Evolutionary conservation across 1,284 basidiomycete genomes (phyloP).

Genomic region (Tranzscheliella williamsii): DNA sequence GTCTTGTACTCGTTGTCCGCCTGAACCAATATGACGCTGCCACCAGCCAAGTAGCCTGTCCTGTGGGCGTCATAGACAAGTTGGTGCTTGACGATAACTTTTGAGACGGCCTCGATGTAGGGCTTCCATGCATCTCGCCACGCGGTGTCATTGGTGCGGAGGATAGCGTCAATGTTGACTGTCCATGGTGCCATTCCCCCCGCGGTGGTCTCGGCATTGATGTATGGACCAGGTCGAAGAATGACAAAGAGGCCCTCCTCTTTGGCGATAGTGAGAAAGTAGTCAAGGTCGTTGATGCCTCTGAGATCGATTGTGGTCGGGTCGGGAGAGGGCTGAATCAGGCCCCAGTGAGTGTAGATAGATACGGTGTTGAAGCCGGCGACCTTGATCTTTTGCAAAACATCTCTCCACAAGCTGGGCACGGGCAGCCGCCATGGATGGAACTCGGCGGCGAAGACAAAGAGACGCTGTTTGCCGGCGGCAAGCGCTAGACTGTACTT

Average conservation of each 20-base stretch:
- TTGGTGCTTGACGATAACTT: slow-evolving; percentile 70
- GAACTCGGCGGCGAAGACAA: slow-evolving; percentile 66
- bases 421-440: slow-evolving; percentile 81
- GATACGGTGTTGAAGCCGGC: slow-evolving; percentile 70
- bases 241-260: slow-evolving; percentile 71
- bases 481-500: slow-evolving; percentile 33
- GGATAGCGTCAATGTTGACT: slow-evolving; percentile 69
- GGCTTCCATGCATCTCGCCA: slow-evolving; percentile 72
- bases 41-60: slow-evolving; percentile 10
- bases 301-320: slow-evolving; percentile 69
- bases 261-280: slow-evolving; percentile 67
- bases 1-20: slow-evolving; percentile 59
- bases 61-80: slow-evolving; percentile 63
- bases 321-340: slow-evolving; percentile 75
- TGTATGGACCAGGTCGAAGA: slow-evolving; percentile 70
- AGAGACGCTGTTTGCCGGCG: slow-evolving; percentile 20
- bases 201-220: slow-evolving; percentile 71
- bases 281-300: slow-evolving; percentile 72
- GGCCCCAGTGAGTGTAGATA: slow-evolving; percentile 67
- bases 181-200: slow-evolving; percentile 80
- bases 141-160: slow-evolving; percentile 72
- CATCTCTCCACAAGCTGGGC: slow-evolving; percentile 76
- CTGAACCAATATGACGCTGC: slow-evolving; percentile 43
- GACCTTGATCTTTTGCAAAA: slow-evolving; percentile 78
- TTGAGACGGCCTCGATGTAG: slow-evolving; percentile 71